These are phyloP conservation scores for Diaporthe helianthi DNA, from an alignment of 2,329 filamentous ascomycete species.

Conservation along the genomic window DNA sequence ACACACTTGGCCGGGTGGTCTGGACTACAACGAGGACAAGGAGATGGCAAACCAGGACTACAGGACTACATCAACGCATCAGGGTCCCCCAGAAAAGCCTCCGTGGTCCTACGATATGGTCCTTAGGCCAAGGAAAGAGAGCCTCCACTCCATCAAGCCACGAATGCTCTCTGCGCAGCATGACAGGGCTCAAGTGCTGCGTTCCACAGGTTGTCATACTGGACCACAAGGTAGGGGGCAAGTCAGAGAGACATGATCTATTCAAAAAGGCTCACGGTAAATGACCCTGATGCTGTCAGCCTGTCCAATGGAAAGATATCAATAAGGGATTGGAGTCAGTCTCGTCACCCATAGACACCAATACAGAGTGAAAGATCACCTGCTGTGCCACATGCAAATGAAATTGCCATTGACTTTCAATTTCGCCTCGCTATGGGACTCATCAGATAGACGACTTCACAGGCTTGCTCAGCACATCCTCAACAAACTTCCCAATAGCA, in stretches of 20 bases:
- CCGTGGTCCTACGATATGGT: too few relatives aligned
- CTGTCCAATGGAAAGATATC: neutral
- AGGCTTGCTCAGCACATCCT: constrained; percentile 50
- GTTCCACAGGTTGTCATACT: neutral
- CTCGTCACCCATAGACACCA: neutral
- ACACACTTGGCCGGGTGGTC: too few relatives aligned
- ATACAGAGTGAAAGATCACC: neutral
- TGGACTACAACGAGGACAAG: too few relatives aligned
- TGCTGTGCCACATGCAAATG: neutral
- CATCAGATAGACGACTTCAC: constrained; percentile 48
- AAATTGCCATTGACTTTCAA: neutral
- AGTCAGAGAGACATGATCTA: neutral
- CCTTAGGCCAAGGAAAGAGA: too few relatives aligned
- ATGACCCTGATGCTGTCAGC: too few relatives aligned
- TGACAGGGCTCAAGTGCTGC: neutral
- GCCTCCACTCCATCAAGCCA: too few relatives aligned
- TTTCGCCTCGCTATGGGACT: neutral
- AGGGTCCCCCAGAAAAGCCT: too few relatives aligned
- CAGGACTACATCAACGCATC: too few relatives aligned
- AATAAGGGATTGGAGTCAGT: too few relatives aligned
- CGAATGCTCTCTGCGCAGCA: neutral
- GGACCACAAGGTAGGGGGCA: neutral
- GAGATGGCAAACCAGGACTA: too few relatives aligned
- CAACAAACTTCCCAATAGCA: constrained; percentile 72
- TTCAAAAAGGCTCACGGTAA: neutral